A percentile compares a stretch with the other conserved stretches of the same genome.
phyloP scores from a whole-genome alignment of 2,329 filamentous ascomycete species.

The Fusarium sp. region DNA sequence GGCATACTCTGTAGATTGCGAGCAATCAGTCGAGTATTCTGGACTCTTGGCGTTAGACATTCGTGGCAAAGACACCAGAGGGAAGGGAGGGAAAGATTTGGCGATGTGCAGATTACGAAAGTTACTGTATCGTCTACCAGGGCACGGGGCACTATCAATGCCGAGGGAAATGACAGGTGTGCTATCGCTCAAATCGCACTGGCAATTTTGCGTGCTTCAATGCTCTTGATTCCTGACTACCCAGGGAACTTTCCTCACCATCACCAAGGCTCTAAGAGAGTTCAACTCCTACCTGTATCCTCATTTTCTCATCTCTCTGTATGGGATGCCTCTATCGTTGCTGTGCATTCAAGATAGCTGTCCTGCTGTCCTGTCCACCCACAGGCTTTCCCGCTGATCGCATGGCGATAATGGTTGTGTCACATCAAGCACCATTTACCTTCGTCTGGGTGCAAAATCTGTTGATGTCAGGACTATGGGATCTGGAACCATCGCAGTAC shows the following conservation, averaged over 20 bases:
- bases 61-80: neutral
- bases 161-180: neutral
- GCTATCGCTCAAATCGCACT: too few species aligned
- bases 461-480: neutral
- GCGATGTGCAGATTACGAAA: neutral
- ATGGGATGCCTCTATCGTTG: neutral
- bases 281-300: neutral
- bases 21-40: neutral
- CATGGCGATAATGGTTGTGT: too few species aligned
- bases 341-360: rapidly evolving
- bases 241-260: too few species aligned
- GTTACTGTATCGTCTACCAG: too few species aligned
- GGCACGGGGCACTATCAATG: neutral
- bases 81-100: neutral
- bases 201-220: neutral
- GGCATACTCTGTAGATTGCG: neutral
- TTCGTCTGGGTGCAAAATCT: too few species aligned
- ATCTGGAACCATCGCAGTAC: neutral
- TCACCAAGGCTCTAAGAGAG: neutral
- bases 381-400: rapidly evolving
- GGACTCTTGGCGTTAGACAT: neutral
- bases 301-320: neutral
- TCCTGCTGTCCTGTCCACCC: too few species aligned
- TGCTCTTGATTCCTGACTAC: neutral
- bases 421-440: too few species aligned